Evolutionary conservation across 352 stramenopile genomes (phyloP).

Genomic region (Thraustotheca clavata): DNA sequence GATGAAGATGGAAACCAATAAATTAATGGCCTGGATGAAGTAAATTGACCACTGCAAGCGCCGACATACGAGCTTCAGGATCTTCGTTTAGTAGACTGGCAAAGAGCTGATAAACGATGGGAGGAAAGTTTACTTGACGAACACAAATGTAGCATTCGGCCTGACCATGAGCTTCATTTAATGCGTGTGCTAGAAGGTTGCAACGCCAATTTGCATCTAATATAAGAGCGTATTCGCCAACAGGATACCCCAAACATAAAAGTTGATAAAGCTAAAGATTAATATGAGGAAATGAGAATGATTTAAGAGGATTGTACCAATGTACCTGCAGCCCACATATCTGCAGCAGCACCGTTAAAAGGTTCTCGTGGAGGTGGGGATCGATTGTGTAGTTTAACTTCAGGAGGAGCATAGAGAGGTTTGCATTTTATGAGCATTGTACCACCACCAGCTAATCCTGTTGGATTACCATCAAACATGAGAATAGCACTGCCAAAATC

Average conservation of each 20-base stretch:
- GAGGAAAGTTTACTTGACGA: slow-evolving; percentile 61
- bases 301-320: slow-evolving; percentile 36
- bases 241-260: slow-evolving; percentile 72
- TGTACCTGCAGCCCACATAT: slow-evolving; percentile 73
- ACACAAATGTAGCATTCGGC: slow-evolving; percentile 77
- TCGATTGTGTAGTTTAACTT: slow-evolving; percentile 58
- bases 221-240: slow-evolving; percentile 61
- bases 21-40: slow-evolving; percentile 39
- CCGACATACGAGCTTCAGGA: slow-evolving; percentile 47
- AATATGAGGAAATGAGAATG: not conserved
- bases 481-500: slow-evolving; percentile 78
- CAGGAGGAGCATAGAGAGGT: slow-evolving; percentile 56
- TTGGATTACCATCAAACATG: slow-evolving; percentile 37
- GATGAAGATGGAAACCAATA: slow-evolving; percentile 4
- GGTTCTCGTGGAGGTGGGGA: slow-evolving; percentile 41
- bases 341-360: slow-evolving; percentile 56
- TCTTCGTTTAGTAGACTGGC: slow-evolving; percentile 44
- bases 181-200: slow-evolving; percentile 59
- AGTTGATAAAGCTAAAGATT: slow-evolving; percentile 65
- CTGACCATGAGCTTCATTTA: slow-evolving; percentile 37
- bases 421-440: slow-evolving; percentile 73
- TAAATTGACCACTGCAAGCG: slow-evolving; percentile 37
- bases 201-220: slow-evolving; percentile 65
- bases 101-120: slow-evolving; percentile 67
- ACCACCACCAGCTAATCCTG: slow-evolving; percentile 40